Base-by-base conservation (phyloP, 2,329 filamentous ascomycete genomes). In the Xylaria polymorpha region DNA sequence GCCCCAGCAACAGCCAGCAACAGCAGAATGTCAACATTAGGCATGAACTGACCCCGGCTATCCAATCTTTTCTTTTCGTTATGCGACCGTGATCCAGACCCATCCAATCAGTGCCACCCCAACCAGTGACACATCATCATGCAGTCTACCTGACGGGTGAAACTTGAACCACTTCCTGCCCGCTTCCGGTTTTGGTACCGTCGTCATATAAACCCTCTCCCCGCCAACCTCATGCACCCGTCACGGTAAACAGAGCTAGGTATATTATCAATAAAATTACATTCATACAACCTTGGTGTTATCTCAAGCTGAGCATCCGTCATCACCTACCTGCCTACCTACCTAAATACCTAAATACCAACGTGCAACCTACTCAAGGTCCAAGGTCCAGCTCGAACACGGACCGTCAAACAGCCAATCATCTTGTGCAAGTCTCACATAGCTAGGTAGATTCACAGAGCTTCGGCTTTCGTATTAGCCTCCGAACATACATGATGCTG, bases 1-100 rank as follows among this genome's bases (percentile, higher is more conserved):
- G 75, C 75, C 75, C 74, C 48, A 63, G 71, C 74, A 76, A 76
- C 74, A 68, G 65, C 65, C 25, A 66, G 68, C 72, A 74, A 74
- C 72, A 70, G 53, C 51, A 55, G 35, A 72, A 57, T 46, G 73
- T 73, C 61, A 74, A 75, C 70, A 74, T 75, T 70, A 70, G 72
- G 60, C 64, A 60, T 66, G 64, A 70, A 67, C 61, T 69, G 60
- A 56, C 66, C 66, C 70, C 64, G 66, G 64, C 64, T 63, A 57
- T 67, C 64, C 62, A 61, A 61, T 67, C 70, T 68, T 72, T 67
- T 68, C 68, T 43, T 35, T 61, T 62, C 25, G 14, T 44, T 61
- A 65, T 65, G 66, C 66, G 58, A 32, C 61, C 61, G 32, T 56
- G 66, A 65, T 48, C 58, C 61, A 58, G 60, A 55, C 64, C 70